Base-by-base conservation (phyloP, 768 basidiomycete species). In the Mycena indigotica region DNA sequence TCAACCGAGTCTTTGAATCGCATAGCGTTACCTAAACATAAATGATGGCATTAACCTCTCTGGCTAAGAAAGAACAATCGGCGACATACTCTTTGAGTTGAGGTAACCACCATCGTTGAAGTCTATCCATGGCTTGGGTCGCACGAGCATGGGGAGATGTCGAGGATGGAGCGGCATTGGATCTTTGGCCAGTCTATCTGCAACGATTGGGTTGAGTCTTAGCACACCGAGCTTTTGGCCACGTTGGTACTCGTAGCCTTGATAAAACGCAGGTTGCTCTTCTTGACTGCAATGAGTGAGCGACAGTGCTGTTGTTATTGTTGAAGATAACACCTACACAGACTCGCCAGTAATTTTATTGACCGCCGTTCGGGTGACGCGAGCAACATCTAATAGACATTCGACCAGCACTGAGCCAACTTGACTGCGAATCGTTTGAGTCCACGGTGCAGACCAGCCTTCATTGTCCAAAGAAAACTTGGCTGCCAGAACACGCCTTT, bases 151-250 rank as follows among this genome's bases (percentile, higher is more conserved):
- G 8, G 96, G 96, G 23, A 99, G 80, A 71, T 96, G 92, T 2
- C 95, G 91, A 16, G 96, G 95, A 73, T 96, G 94, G 17, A 98
- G 77, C 0, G 89, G 84, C 52, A 86, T 81, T 13, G 77, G 74
- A 19, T 98, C 95, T 56, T 83, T 85, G 2, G 91, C 85, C 53
- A 98, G 75, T 2, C 89, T 83, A 15, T 89, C 85, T 3, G 87
- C 77, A 4, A 98, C 88, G 3, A 80, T 84, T 0, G 88, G 86
- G 70, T 98, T 96, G 57, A 96, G 73, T 68, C 86, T 86, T 69
- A 98, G 87, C 21, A 98, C 84, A 26, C 96, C 96, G n/a, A 97
- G 80, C 69, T 94, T 96, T 60, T 87, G 87, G 1, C 96, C 95
- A n/a, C 91, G 84, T n/a, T 88, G 70, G 69, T 95, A 96, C 71